Evolutionary conservation across 2,329 filamentous ascomycete species (phyloP).

Genomic region (Mariannaea sp.): DNA sequence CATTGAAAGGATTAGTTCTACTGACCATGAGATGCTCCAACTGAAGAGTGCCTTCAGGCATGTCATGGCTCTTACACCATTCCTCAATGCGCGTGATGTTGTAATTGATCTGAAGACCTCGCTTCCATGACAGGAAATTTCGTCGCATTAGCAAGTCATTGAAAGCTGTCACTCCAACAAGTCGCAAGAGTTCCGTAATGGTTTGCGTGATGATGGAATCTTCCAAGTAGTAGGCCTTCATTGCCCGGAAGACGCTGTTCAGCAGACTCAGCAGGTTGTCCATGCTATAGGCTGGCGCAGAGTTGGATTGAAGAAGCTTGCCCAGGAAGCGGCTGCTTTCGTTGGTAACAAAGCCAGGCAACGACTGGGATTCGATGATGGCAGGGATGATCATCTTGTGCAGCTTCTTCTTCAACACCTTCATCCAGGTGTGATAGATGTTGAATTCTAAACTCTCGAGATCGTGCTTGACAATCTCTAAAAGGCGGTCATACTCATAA

Average conservation of each 20-base stretch:
- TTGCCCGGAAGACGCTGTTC: slow-evolving; percentile 97
- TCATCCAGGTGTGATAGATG: slow-evolving; percentile 99
- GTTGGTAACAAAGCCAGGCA: slow-evolving; percentile 97
- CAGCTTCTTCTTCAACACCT: slow-evolving; percentile 98
- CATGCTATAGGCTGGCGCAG: slow-evolving; percentile 97
- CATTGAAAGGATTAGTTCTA: too few relatives aligned
- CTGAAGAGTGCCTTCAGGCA: slow-evolving; percentile 97
- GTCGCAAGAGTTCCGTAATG: slow-evolving; percentile 86
- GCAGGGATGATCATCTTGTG: slow-evolving; percentile 99
- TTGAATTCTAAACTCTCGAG: slow-evolving; percentile 98
- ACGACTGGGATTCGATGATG: slow-evolving; percentile 97
- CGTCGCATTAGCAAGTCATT: slow-evolving; percentile 97
- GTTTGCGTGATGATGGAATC: slow-evolving; percentile 96
- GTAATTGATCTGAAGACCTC: slow-evolving; percentile 98
- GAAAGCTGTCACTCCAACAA: slow-evolving; percentile 97
- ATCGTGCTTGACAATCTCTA: slow-evolving; percentile 99
- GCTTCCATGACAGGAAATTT: slow-evolving; percentile 99
- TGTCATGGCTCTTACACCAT: slow-evolving; percentile 99
- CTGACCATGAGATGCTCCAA: slow-evolving; percentile 94
- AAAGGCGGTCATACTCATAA: slow-evolving; percentile 94
- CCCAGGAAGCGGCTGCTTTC: slow-evolving; percentile 98
- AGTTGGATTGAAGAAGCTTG: slow-evolving; percentile 91
- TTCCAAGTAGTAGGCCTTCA: slow-evolving; percentile 98
- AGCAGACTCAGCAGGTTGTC: slow-evolving; percentile 94
- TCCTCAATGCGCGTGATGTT: slow-evolving; percentile 99